Conservation (phyloP, 768 basidiomycete species). For the Mycena indigotica region DNA sequence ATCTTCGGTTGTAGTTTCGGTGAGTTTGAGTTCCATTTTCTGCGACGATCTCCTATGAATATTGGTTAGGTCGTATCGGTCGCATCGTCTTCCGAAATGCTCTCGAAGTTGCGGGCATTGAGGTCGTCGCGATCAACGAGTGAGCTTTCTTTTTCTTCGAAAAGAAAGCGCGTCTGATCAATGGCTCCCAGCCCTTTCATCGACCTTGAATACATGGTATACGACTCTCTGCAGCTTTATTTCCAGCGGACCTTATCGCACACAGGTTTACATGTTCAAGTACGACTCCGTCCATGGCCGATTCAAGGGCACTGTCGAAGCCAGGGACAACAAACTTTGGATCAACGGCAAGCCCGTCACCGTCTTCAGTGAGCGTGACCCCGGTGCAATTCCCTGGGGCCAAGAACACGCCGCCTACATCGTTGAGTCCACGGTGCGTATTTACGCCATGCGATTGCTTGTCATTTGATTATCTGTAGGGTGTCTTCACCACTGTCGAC, state of each 20-base stretch:
- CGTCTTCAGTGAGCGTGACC: slow-evolving; percentile 86
- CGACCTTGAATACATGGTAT: slow-evolving; percentile 92
- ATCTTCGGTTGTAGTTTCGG: slow-evolving; percentile 62
- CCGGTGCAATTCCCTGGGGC: slow-evolving; percentile 83
- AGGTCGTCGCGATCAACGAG: slow-evolving; percentile 97
- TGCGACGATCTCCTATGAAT: neutral
- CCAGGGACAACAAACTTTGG: slow-evolving; percentile 86
- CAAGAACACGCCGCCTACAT: slow-evolving; percentile 85
- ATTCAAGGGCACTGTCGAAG: slow-evolving; percentile 82
- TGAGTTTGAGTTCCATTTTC: slow-evolving; percentile 39
- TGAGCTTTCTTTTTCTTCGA: slow-evolving; percentile 40
- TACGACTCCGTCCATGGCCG: slow-evolving; percentile 92
- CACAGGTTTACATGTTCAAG: slow-evolving; percentile 97
- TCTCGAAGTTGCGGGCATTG: slow-evolving; percentile 67
- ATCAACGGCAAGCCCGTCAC: slow-evolving; percentile 78
- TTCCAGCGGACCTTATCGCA: neutral
- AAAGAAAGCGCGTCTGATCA: neutral
- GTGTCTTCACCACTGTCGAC: slow-evolving; percentile 96
- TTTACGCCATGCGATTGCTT: slow-evolving; percentile 8
- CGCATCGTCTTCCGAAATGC: slow-evolving; percentile 98
- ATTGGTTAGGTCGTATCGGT: slow-evolving; percentile 87
- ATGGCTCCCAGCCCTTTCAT: slow-evolving; percentile 82
- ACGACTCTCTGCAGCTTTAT: slow-evolving; percentile 19
- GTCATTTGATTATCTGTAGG: slow-evolving; percentile 42
- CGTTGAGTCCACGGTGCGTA: slow-evolving; percentile 88